These are phyloP conservation scores for Neoarthrinium moseri DNA, from an alignment of 2,329 filamentous ascomycete species.

Conservation along the genomic window DNA sequence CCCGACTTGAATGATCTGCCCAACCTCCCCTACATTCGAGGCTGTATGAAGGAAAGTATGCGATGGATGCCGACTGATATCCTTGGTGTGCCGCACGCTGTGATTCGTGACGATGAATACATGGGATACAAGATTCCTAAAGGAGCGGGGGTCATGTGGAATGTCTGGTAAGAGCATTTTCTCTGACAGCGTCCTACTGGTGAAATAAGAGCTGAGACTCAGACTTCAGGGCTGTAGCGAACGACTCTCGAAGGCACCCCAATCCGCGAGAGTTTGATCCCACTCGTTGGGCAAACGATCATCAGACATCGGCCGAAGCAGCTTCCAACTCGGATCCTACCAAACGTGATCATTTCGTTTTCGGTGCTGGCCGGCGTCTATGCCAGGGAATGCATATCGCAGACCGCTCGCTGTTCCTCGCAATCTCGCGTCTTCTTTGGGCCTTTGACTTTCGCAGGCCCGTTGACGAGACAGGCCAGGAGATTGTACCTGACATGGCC, in stretches of 20 bases:
- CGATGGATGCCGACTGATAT: conserved; percentile 44
- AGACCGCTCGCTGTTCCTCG: conserved; percentile 45
- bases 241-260: conserved; percentile 36
- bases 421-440: conserved; percentile 46
- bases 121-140: conserved; percentile 43
- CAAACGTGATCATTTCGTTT: conserved; percentile 52
- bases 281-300: conserved; percentile 20
- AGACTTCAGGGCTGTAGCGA: conserved; percentile 36
- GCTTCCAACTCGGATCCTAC: conserved; percentile 32
- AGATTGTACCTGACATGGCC: conserved; percentile 12
- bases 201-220: no score
- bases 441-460: conserved; percentile 34
- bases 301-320: conserved; percentile 22
- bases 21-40: conserved; percentile 49
- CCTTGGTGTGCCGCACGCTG: conserved; percentile 42
- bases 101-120: conserved; percentile 40
- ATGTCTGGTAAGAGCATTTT: conserved; percentile 45
- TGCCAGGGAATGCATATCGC: conserved; percentile 58
- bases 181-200: no score
- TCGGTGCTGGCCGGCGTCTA: conserved; percentile 54
- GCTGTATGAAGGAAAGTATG: conserved; percentile 54
- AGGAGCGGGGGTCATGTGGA: conserved; percentile 29
- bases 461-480: conserved; percentile 11
- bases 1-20: conserved; percentile 47
- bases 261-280: conserved; percentile 41